Base-by-base conservation (phyloP, 768 basidiomycete genomes). In the Kwoniella botswanensis region DNA sequence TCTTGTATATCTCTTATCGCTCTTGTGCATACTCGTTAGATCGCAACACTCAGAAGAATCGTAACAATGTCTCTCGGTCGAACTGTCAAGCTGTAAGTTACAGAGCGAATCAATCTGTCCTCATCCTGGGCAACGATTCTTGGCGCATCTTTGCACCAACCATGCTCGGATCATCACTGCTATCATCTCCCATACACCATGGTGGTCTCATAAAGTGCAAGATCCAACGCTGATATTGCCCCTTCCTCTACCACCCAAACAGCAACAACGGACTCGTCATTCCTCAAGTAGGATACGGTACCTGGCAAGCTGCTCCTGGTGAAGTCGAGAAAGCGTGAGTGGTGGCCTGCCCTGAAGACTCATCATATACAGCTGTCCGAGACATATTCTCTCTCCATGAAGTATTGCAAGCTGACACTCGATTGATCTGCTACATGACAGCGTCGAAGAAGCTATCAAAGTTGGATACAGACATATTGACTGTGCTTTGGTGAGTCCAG, bases 301-400 rank as follows among this genome's bases (percentile, higher is more conserved):
- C 74, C 17, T 76, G 74, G 71, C 74, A 76, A 63, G 62, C 74
- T 13, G 62, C 63, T 13, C 68, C 74, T 44, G 74, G 74, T 11
- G 71, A 75, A 53, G 74, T 75, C 18, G 74, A 72, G 61, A 72
- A 75, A 46, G 74, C 74, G 71, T 71, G 57, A 71, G 71, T 71
- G 12, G 2, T 17, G 6, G 5, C 6, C 21, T 24, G 15, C 29
- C 4, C 57, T 35, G 35, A 35, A 35, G 35, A 35, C 7, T 35
- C 35, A 35, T 7, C 5, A 35, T 35, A 6, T 35, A 1, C 35
- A 35, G 6, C 5, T 35, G 35, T 35, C 35, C 7, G 35, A 9
- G 35, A 35, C 35, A 6, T 35, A 35, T 6, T 35, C 5, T 35
- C 35, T 35, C 7, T 9, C 35, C 5, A 7, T 35, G 4, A 35